phyloP scores from a whole-genome alignment of 306 rosid species.

The Geum urbanum region DNA sequence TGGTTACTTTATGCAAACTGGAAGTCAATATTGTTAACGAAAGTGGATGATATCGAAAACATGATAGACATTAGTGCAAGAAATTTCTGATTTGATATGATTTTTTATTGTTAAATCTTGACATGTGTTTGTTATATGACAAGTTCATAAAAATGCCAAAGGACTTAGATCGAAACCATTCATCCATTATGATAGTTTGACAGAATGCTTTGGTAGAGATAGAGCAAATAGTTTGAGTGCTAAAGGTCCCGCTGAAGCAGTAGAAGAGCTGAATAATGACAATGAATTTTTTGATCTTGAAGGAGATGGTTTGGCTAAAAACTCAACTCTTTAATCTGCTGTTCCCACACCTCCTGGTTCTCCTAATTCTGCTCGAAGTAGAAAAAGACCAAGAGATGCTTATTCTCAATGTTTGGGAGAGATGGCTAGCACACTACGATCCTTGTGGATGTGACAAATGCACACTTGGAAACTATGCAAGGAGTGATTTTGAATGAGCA shows the following conservation, averaged over 20 bases:
- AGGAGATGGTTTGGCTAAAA: neutral
- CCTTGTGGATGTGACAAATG: neutral
- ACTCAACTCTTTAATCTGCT: neutral
- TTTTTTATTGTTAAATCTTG: too few relatives aligned
- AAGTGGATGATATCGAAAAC: too few relatives aligned
- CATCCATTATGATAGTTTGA: constrained; percentile 5
- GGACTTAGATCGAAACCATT: neutral
- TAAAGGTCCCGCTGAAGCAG: neutral
- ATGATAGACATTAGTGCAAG: too few relatives aligned
- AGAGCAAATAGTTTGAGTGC: neutral
- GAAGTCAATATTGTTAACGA: too few relatives aligned
- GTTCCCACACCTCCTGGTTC: neutral
- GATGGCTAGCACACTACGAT: neutral
- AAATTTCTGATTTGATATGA: too few relatives aligned
- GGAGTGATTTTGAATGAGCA: constrained; percentile 4
- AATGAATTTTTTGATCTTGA: neutral
- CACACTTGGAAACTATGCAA: neutral
- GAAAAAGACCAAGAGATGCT: neutral
- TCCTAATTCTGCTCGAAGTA: neutral
- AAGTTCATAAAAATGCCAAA: neutral
- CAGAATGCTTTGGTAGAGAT: neutral
- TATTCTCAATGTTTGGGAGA: neutral
- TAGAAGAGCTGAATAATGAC: neutral
- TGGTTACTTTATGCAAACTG: too few relatives aligned
- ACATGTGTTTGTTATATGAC: too few relatives aligned